A percentile compares a stretch with the other conserved stretches of the same genome.
Evolutionary conservation across 169 alveolate species (phyloP).

Genomic region (Fabrea salina): DNA sequence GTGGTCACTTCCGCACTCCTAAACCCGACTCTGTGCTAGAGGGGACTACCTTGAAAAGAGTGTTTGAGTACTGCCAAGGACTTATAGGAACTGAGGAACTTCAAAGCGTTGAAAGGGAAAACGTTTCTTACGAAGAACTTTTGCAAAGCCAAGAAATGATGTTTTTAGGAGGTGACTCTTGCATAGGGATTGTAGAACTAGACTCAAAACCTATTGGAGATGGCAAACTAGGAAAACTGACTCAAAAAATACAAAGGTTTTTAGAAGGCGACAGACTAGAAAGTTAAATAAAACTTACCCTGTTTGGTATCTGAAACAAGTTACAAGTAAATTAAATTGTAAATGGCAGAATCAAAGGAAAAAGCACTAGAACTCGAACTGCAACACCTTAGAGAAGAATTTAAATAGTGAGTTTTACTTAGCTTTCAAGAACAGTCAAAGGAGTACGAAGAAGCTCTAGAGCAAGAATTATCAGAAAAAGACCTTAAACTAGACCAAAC

Average conservation of each 20-base stretch:
- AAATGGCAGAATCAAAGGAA: too few relatives aligned
- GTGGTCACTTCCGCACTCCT: conserved; percentile 7
- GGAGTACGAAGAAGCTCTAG: conserved; percentile 6
- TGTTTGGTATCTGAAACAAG: too few relatives aligned
- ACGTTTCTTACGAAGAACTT: conserved; percentile 20
- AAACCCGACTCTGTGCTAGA: conserved; percentile 3
- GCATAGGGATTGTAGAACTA: neutral
- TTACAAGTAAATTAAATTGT: too few relatives aligned
- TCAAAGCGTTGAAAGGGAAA: neutral
- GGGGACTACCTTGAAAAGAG: conserved; percentile 35
- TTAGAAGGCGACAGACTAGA: neutral
- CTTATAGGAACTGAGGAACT: neutral
- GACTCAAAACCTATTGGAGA: neutral
- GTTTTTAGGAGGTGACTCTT: conserved; percentile 11
- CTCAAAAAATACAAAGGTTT: neutral
- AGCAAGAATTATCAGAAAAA: conserved; percentile 10
- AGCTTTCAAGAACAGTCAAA: conserved; percentile 4
- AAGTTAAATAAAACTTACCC: too few relatives aligned
- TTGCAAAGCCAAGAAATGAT: conserved; percentile 22
- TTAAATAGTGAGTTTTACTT: neutral
- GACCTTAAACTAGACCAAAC: neutral
- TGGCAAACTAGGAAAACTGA: neutral
- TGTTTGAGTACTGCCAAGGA: neutral
- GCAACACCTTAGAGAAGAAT: neutral
- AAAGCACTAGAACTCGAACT: neutral